phyloP scores from a whole-genome alignment of 164 flowering plant species.

The Cinnamomum micranthum region DNA sequence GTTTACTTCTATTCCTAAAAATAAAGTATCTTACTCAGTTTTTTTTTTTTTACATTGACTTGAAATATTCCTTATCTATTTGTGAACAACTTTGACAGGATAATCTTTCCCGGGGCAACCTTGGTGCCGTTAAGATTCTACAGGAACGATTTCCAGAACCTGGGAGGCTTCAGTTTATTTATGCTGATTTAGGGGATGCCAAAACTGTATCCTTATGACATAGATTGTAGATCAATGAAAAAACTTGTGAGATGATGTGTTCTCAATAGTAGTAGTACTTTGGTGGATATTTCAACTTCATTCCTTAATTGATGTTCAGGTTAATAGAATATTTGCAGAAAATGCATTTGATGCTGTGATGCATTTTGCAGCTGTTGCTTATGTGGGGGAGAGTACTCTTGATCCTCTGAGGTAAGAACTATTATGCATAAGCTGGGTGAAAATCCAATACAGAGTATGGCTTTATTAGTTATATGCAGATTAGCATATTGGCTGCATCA shows the following conservation, averaged over 20 bases:
- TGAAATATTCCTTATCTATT: not conserved
- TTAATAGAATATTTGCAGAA: constrained; percentile 72
- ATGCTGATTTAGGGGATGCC: constrained; percentile 93
- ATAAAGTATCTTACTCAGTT: not conserved
- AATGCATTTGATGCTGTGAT: constrained; percentile 98
- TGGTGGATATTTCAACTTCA: not conserved
- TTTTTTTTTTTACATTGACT: not conserved
- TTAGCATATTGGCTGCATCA: too few species aligned
- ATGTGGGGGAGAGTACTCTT: constrained; percentile 97
- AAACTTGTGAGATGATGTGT: not conserved
- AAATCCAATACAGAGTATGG: too few species aligned
- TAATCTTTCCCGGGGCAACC: constrained; percentile 89
- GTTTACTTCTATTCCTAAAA: not conserved
- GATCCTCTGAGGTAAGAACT: constrained; percentile 73
- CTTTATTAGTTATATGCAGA: too few species aligned
- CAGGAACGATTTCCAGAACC: constrained; percentile 79
- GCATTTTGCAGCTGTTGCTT: constrained; percentile 99
- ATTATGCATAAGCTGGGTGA: too few species aligned
- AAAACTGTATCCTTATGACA: constrained; percentile 65
- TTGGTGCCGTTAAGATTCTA: constrained; percentile 77
- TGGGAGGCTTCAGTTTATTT: constrained; percentile 88
- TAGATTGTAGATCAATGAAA: not conserved
- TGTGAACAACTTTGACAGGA: constrained; percentile 42
- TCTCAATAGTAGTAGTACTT: constrained; percentile 1
- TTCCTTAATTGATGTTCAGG: constrained; percentile 57